These are phyloP conservation scores for Neocatenulostroma microsporum DNA, from an alignment of 2,329 filamentous ascomycete species.

Conservation along the genomic window DNA sequence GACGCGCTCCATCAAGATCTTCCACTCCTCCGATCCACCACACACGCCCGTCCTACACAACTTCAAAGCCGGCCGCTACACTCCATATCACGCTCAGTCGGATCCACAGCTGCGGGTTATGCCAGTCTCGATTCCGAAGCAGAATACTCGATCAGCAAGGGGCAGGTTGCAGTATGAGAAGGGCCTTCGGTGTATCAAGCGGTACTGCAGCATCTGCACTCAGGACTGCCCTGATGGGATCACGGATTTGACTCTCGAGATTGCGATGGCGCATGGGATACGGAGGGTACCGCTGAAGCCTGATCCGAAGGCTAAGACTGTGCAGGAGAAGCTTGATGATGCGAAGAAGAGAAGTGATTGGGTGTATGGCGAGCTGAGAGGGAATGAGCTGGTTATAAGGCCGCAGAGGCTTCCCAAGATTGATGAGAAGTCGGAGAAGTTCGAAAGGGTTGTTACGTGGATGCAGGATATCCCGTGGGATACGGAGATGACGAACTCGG, in stretches of 20 bases:
- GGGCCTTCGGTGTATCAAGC: not conserved
- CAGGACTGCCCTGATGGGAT: not conserved
- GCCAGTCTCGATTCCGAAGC: not conserved
- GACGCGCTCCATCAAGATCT: conserved; percentile 6
- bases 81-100: not conserved
- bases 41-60: not conserved
- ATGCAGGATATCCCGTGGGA: too few species aligned
- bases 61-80: conserved; percentile 3
- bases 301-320: not conserved
- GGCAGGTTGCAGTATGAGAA: not conserved
- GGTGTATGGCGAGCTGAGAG: not conserved
- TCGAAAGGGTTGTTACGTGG: too few species aligned
- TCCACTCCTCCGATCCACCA: conserved; percentile 3
- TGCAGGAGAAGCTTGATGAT: conserved; percentile 1
- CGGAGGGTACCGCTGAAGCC: not conserved
- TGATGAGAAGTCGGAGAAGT: too few species aligned
- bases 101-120: not conserved
- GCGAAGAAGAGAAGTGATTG: not conserved
- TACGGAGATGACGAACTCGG: too few species aligned
- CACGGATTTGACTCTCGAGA: not conserved
- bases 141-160: too few species aligned
- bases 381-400: not conserved
- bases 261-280: conserved; percentile 1
- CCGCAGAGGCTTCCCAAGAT: too few species aligned
- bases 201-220: not conserved